phyloP scores from a whole-genome alignment of 441 rosid species.

The Capsella rubella region DNA sequence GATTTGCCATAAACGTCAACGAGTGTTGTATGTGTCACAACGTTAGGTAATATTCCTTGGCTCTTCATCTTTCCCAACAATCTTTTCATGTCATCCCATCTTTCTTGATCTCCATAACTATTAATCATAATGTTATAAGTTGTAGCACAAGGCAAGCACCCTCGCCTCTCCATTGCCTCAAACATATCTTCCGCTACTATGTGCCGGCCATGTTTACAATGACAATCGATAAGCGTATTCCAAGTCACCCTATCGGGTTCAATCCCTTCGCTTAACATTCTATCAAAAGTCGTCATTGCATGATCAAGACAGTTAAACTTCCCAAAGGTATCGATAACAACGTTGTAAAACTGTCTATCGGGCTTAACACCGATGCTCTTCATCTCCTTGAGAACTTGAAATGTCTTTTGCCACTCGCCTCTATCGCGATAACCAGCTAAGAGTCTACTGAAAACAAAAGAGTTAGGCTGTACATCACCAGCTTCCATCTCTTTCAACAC shows the following conservation, averaged over 20 bases:
- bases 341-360: slow-evolving; percentile 89
- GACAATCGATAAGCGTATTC: slow-evolving; percentile 96
- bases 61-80: slow-evolving; percentile 75
- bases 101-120: slow-evolving; percentile 80
- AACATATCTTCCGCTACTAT: slow-evolving; percentile 85
- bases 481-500: slow-evolving; percentile 97
- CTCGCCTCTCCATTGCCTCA: slow-evolving; percentile 76
- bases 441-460: slow-evolving; percentile 83
- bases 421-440: slow-evolving; percentile 82
- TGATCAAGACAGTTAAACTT: slow-evolving; percentile 92
- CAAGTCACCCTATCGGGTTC: slow-evolving; percentile 89
- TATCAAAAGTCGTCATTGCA: slow-evolving; percentile 83
- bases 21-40: slow-evolving; percentile 89
- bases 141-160: slow-evolving; percentile 77
- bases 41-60: slow-evolving; percentile 72
- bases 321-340: slow-evolving; percentile 95
- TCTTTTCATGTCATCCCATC: slow-evolving; percentile 81
- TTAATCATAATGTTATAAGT: slow-evolving; percentile 93
- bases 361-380: slow-evolving; percentile 80
- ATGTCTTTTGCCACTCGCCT: slow-evolving; percentile 97
- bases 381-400: slow-evolving; percentile 95
- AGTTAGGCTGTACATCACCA: slow-evolving; percentile 70
- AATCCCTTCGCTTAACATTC: slow-evolving; percentile 83
- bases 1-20: slow-evolving; percentile 90
- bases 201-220: slow-evolving; percentile 78